Percentiles rank a stretch among this genome's conserved stretches.
phyloP scores from a whole-genome alignment of 257 asterid species.

The Ilex asprella region DNA sequence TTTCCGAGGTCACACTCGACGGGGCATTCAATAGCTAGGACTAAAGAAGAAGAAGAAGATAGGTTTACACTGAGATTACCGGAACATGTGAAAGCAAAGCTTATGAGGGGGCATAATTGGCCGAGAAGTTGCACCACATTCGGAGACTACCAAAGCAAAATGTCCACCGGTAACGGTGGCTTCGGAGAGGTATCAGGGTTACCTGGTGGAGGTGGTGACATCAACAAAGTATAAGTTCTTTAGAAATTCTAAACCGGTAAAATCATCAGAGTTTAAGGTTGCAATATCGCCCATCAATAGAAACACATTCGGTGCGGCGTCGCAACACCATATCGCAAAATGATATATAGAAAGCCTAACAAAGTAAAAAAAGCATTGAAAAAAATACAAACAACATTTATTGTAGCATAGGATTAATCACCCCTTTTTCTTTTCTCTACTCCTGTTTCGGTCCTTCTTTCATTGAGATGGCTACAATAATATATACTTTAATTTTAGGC shows the following conservation, averaged over 20 bases:
- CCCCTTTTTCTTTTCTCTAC: no score
- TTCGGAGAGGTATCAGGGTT: slow-evolving; percentile 31
- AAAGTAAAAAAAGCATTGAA: no score
- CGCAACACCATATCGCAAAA: no score
- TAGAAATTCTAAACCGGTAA: not conserved
- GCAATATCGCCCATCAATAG: no score
- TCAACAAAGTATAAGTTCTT: slow-evolving; percentile 21
- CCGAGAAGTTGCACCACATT: slow-evolving; percentile 56
- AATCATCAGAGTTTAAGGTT: no score
- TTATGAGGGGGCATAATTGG: slow-evolving; percentile 45
- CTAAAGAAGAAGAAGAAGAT: slow-evolving; percentile 29
- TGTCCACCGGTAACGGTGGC: slow-evolving; percentile 13
- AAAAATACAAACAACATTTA: no score
- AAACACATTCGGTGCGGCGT: no score
- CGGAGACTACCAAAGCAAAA: slow-evolving; percentile 35
- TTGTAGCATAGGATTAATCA: no score
- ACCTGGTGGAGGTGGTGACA: slow-evolving; percentile 20
- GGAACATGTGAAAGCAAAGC: slow-evolving; percentile 42
- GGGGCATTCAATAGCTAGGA: slow-evolving; percentile 58
- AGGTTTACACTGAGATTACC: slow-evolving; percentile 70
- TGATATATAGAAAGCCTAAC: no score
- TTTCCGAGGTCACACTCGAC: slow-evolving; percentile 70
- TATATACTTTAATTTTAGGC: no score
- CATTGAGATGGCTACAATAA: no score
- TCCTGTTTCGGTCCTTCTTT: no score